These are phyloP conservation scores for Dalbergia cochinchinensis DNA, from an alignment of 306 rosid species.

Conservation along the genomic window DNA sequence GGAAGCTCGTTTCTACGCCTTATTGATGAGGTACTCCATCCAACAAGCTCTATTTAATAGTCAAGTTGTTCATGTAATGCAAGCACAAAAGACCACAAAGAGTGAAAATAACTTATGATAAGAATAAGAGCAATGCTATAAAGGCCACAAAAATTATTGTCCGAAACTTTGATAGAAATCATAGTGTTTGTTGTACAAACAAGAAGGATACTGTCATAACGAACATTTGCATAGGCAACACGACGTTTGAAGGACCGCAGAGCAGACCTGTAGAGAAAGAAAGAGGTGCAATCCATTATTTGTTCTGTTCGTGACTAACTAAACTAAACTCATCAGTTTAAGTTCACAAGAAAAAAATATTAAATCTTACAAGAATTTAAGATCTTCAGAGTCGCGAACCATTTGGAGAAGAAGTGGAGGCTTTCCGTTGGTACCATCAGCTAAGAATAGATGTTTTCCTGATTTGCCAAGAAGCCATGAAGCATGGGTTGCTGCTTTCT, in stretches of 20 bases:
- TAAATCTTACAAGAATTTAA: conserved; percentile 74
- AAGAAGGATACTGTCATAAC: conserved; percentile 79
- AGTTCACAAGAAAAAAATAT: conserved; percentile 22
- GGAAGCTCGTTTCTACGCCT: conserved; percentile 81
- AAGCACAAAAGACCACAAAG: conserved; percentile 26
- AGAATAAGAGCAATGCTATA: background rate
- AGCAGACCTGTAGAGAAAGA: conserved; percentile 74
- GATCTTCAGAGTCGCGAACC: conserved; percentile 73
- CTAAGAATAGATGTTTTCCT: conserved; percentile 78
- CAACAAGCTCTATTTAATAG: conserved; percentile 77
- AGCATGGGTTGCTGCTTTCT: conserved; percentile 64
- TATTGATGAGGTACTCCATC: conserved; percentile 95
- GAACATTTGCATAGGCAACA: conserved; percentile 81
- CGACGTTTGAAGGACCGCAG: conserved; percentile 80
- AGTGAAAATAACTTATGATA: conserved; percentile 7
- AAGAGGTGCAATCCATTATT: conserved; percentile 21
- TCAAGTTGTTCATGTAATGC: conserved; percentile 55
- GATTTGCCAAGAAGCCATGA: conserved; percentile 76
- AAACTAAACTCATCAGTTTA: background rate
- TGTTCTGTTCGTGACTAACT: conserved; percentile 12
- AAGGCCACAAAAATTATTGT: too few relatives aligned
- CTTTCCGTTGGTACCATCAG: conserved; percentile 69
- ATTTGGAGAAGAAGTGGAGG: conserved; percentile 91
- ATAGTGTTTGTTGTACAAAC: too few relatives aligned
- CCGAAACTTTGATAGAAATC: too few relatives aligned